These are phyloP conservation scores for Xylaria sp. DNA, from an alignment of 2,329 filamentous ascomycete genomes.

Conservation along the genomic window DNA sequence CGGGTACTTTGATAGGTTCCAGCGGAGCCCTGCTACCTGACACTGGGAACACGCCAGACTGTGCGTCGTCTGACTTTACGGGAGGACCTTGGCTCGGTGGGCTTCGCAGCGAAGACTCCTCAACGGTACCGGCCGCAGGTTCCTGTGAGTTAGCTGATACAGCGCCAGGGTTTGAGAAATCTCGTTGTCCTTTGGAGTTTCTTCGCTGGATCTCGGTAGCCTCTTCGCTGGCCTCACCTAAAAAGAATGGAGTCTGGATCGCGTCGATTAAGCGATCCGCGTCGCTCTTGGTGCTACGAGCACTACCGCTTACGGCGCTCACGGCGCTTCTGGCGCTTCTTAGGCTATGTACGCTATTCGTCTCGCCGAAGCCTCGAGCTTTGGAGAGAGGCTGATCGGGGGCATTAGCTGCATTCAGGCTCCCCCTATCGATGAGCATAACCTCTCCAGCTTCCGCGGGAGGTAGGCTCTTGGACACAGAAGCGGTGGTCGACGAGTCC, in stretches of 20 bases:
- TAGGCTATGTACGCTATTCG: constrained; percentile 48
- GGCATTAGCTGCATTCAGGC: constrained; percentile 19
- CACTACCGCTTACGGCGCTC: constrained; percentile 62
- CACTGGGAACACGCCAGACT: constrained; percentile 47
- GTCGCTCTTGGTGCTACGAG: constrained; percentile 61
- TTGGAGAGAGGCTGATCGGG: constrained; percentile 29
- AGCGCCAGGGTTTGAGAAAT: constrained; percentile 18
- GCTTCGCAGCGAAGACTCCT: constrained; percentile 7
- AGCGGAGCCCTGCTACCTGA: constrained; percentile 53
- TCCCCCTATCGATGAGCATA: constrained; percentile 62
- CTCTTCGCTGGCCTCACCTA: constrained; percentile 46
- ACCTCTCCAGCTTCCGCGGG: constrained; percentile 58
- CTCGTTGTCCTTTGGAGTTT: constrained; percentile 28
- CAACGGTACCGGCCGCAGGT: not conserved
- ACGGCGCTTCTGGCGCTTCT: constrained; percentile 40
- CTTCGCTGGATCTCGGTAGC: constrained; percentile 23
- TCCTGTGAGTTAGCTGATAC: constrained; percentile 14
- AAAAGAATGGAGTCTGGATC: constrained; percentile 64
- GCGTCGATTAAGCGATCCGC: constrained; percentile 75
- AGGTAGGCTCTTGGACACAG: constrained; percentile 41
- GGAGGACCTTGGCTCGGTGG: constrained; percentile 11
- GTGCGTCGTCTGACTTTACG: constrained; percentile 30
- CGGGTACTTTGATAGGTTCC: constrained; percentile 54
- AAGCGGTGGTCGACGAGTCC: constrained; percentile 37
- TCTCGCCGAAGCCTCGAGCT: constrained; percentile 46